Conservation (phyloP, 768 basidiomycete genomes). For the Boletellus ananiceps region DNA sequence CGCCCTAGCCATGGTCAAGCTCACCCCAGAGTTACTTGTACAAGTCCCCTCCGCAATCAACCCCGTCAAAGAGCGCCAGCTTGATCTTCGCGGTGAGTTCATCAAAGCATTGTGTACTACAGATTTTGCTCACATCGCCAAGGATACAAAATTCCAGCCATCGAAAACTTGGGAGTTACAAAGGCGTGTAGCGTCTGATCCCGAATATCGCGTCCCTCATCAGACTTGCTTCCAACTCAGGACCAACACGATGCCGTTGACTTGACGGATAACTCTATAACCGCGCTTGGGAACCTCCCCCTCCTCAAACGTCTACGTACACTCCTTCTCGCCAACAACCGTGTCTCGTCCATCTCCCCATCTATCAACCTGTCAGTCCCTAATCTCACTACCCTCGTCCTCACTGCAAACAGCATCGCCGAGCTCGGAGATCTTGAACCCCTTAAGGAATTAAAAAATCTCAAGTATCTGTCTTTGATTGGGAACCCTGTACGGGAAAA, state of each 20-base stretch:
- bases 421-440: conserved; percentile 86
- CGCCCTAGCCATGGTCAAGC: conserved; percentile 61
- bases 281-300: conserved; percentile 78
- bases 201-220: conserved; percentile 14
- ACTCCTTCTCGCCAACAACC: conserved; percentile 86
- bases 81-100: conserved; percentile 79
- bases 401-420: conserved; percentile 75
- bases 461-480: conserved; percentile 71
- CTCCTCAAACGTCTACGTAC: conserved; percentile 80
- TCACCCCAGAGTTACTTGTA: conserved; percentile 90
- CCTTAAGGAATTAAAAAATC: conserved; percentile 65
- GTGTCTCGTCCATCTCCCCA: conserved; percentile 76
- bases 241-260: conserved; percentile 95
- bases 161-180: conserved; percentile 95
- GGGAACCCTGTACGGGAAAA: conserved; percentile 86
- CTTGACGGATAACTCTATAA: conserved; percentile 87
- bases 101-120: conserved; percentile 9
- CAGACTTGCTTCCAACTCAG: conserved; percentile 34
- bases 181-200: conserved; percentile 47
- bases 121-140: conserved; percentile 21
- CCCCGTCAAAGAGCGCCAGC: conserved; percentile 82
- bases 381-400: conserved; percentile 76
- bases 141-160: conserved; percentile 93
- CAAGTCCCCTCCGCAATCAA: conserved; percentile 75
- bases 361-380: conserved; percentile 81